phyloP scores from a whole-genome alignment of 192 early-diverging fungal genomes.

The Kappamyces sp. region DNA sequence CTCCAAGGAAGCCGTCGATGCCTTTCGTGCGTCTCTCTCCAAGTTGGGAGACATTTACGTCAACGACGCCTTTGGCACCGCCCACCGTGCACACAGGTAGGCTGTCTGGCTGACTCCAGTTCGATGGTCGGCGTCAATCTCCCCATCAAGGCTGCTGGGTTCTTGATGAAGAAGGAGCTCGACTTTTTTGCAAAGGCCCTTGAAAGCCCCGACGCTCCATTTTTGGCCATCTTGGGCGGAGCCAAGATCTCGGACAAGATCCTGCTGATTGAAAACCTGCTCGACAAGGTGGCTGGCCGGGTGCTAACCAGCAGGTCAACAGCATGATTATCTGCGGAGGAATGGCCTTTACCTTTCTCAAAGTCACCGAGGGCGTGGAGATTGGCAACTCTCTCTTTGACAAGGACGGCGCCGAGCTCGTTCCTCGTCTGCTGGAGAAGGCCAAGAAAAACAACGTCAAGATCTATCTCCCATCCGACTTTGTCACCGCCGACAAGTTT shows the following conservation, averaged over 20 bases:
- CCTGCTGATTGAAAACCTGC: conserved; percentile 92
- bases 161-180: conserved; percentile 98
- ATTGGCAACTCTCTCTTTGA: conserved; percentile 94
- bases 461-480: conserved; percentile 86
- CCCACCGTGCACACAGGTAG: conserved; percentile 90
- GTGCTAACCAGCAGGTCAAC: conserved; percentile 9
- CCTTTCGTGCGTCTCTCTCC: conserved; percentile 87
- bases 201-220: conserved; percentile 86
- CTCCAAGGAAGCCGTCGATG: conserved; percentile 62
- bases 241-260: conserved; percentile 99
- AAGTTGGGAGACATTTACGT: conserved; percentile 93
- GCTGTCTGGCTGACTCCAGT: neutral
- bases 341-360: conserved; percentile 99
- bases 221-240: conserved; percentile 93
- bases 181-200: conserved; percentile 97
- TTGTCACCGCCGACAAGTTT: conserved; percentile 84
- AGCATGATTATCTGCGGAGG: conserved; percentile 68
- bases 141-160: conserved; percentile 83
- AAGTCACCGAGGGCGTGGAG: conserved; percentile 76
- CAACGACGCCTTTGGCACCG: conserved; percentile 99
- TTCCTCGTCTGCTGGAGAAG: conserved; percentile 74
- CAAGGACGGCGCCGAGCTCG: conserved; percentile 77
- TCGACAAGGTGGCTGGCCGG: conserved; percentile 75
- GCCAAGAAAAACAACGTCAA: conserved; percentile 84
- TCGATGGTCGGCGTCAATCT: conserved; percentile 92